Conservation (phyloP, 495 filamentous ascomycete species). For the Margaritispora aquatica region DNA sequence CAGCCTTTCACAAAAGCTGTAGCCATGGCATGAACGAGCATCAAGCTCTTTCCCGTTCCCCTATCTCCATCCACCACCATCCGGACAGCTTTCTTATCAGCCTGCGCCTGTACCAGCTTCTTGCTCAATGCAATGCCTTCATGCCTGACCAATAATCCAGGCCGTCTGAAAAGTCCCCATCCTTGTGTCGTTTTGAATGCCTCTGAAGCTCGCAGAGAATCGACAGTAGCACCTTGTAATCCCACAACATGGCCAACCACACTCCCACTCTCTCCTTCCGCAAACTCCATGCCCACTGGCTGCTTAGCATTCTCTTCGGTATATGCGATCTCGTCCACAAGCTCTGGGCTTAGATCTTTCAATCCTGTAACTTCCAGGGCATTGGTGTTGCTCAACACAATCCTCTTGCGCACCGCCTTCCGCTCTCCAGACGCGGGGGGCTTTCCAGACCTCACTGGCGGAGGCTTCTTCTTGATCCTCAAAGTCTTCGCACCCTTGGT, state of each 20-base stretch:
- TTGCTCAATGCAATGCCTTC: slow-evolving; percentile 67
- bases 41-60: slow-evolving; percentile 75
- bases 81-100: slow-evolving; percentile 52
- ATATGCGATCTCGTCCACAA: slow-evolving; percentile 36
- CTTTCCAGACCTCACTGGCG: slow-evolving; percentile 34
- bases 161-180: slow-evolving; percentile 80
- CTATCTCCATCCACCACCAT: slow-evolving; percentile 67
- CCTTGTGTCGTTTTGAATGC: slow-evolving; percentile 89
- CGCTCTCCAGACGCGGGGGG: slow-evolving; percentile 69
- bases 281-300: not conserved
- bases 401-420: slow-evolving; percentile 78
- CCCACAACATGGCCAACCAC: slow-evolving; percentile 57
- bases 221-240: slow-evolving; percentile 62
- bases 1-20: slow-evolving; percentile 78
- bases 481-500: slow-evolving; percentile 32
- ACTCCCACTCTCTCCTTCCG: not conserved
- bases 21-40: slow-evolving; percentile 78
- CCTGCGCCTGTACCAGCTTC: slow-evolving; percentile 46
- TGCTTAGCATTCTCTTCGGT: not conserved
- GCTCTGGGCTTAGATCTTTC: slow-evolving; percentile 49
- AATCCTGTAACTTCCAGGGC: slow-evolving; percentile 68
- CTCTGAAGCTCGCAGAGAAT: slow-evolving; percentile 71
- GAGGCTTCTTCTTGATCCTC: slow-evolving; percentile 48
- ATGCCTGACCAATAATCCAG: slow-evolving; percentile 64
- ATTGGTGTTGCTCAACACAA: slow-evolving; percentile 90